These are phyloP conservation scores for Aureobasidium melanogenum DNA, from an alignment of 2,329 filamentous ascomycete species.

Conservation along the genomic window DNA sequence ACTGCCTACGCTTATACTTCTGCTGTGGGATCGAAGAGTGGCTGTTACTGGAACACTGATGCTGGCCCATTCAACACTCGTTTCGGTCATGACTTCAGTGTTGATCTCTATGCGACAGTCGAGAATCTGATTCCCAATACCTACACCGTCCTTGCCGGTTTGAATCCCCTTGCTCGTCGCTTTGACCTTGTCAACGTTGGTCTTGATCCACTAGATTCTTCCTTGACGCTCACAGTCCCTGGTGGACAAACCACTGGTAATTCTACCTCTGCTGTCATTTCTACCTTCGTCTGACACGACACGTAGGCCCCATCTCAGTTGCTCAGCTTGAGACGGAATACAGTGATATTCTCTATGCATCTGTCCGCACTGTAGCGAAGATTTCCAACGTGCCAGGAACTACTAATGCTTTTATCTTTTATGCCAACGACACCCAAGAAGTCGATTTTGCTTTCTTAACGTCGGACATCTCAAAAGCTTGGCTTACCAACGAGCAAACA, in stretches of 20 bases:
- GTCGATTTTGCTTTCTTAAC: conserved; percentile 59
- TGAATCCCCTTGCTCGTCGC: conserved; percentile 9
- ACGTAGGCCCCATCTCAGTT: neutral
- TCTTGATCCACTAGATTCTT: neutral
- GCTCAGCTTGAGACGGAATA: conserved; percentile 56
- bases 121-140: conserved; percentile 4
- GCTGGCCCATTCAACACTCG: conserved; percentile 10
- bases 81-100: neutral
- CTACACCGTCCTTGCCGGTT: conserved; percentile 8
- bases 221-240: conserved; percentile 11
- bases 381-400: conserved; percentile 55
- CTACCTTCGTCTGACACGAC: neutral
- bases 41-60: conserved; percentile 7
- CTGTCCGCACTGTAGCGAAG: conserved; percentile 59
- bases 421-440: conserved; percentile 69
- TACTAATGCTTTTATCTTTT: conserved; percentile 72
- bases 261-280: neutral
- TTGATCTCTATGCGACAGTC: neutral
- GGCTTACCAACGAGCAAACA: conserved; percentile 52
- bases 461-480: conserved; percentile 3
- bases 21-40: neutral
- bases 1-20: neutral
- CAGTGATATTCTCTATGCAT: conserved; percentile 57
- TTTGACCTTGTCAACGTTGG: conserved; percentile 13
- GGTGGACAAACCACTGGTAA: conserved; percentile 10